Evolutionary conservation across 2,329 filamentous ascomycete species (phyloP), one percentile per base, ranked within the genome.

Genomic region (Trichoderma sp.): DNA sequence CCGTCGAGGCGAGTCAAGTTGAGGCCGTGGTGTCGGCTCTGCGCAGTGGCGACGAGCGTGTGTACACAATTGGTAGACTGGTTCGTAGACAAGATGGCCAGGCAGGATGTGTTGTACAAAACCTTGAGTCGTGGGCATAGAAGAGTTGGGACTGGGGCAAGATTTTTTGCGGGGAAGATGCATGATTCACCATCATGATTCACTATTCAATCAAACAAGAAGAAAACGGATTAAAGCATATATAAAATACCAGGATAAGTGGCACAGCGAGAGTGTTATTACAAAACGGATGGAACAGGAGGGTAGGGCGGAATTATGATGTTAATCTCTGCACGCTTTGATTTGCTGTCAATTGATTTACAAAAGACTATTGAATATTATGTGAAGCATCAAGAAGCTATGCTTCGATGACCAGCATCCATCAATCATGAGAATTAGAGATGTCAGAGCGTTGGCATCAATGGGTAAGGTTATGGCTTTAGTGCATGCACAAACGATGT

Each of bases 61-160:
- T 97, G 4, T 93, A 87, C 77, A 85, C 82, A 31, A 89, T 98
- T 71, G 96, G 95, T 19, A 86, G 84, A 76, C 83, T 99, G 72
- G 85, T 91, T 52, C 80, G 84, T 72, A 86, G 89, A 74, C 82
- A 82, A 13, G 81, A 77, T 11, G 78, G 75, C 55, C 74, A 68
- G 14, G 70, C 76, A 59, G 80, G 77, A 35, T 81, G 79, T 68
- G 71, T 77, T 5, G 75, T 82, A 11, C 74, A 76, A 33, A 77
- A 76, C 31, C 72, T 81, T 5, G 79, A 80, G 19, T 74, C 75
- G 2, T 81, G 80, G 80, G 63, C 31, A 21, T 73, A 35, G 70
- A 43, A 19, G 27, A 3, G 5, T 19, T 31, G 2, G 19, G 19
- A 10, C 57, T 21, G 2, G 29, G 33, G 24, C 31, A 13, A 13